Base-by-base conservation (phyloP, 495 filamentous ascomycete genomes). In the Xylaria bambusicola region DNA sequence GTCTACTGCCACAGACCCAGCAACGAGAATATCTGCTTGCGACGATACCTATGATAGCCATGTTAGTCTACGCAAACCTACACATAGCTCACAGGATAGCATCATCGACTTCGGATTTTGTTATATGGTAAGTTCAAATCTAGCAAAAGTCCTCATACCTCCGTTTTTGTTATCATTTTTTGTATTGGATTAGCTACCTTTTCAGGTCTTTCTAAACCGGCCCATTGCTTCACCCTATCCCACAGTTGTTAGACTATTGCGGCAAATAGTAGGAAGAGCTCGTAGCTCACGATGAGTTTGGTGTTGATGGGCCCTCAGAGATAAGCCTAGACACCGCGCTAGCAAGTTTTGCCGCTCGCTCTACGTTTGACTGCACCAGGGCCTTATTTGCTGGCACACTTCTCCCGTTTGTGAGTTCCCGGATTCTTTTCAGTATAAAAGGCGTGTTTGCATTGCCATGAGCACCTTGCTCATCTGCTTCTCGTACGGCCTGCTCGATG, bases 1-100 rank as follows among this genome's bases (percentile, higher is more conserved):
- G 71, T 98, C 94, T 36, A 97, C 81, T 15, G 93, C 93, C 12
- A 98, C 80, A 9, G 91, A 91, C 36, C 94, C 94, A 38, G 92
- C 91, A 35, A 97, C 91, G 21, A 97, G 68, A n/a, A 97, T 77
- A 59, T 92, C 86, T 31, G 76, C 76, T 48, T 64, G 40, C 23
- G 72, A 54, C 29, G 40, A 50, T 13, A 48, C 48, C 65, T 68
- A 55, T 50, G 13, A 57, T 47, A 21, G 60, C 69, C 41, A 71
- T 21, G 62, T 71, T 35, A 71, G 65, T 62, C n/a, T 36, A 56
- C 31, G 21, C 13, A 53, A 10, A 47, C 38, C 29, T 47, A 46
- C 9, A 7, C 17, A 15, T 17, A 15, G 20, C 35, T 15, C 26
- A 42, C 42, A 9, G 24, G 18, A 17, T 35, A 51, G 45, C 29